Percentiles rank a stretch among this genome's conserved stretches.
Evolutionary conservation across 2,329 filamentous ascomycete species (phyloP).

Genomic region (Colletotrichum kahawae): DNA sequence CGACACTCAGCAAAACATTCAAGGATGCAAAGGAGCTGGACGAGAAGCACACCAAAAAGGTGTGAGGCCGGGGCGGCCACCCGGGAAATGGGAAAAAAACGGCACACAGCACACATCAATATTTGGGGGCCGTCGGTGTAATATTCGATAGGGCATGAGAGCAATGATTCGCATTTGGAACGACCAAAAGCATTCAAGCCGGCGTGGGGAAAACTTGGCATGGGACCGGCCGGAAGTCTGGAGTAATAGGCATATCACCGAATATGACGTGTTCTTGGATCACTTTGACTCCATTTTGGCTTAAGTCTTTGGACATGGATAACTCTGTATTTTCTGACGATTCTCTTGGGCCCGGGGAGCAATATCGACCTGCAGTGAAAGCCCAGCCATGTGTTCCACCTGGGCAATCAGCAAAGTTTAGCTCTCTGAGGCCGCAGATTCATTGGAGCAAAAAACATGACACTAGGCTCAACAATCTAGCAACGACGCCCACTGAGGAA

Average conservation of each 20-base stretch:
- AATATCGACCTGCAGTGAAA: background rate
- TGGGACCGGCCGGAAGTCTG: background rate
- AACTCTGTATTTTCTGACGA: background rate
- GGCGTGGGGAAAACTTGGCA: background rate
- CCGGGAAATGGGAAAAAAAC: background rate
- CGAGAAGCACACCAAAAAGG: background rate
- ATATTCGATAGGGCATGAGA: background rate
- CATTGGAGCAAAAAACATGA: background rate
- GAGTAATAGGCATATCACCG: background rate
- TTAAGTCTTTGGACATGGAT: background rate
- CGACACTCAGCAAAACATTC: slow-evolving; percentile 29
- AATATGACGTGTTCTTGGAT: background rate
- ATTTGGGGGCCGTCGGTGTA: background rate
- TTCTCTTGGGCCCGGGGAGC: background rate
- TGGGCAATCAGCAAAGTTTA: too few relatives aligned
- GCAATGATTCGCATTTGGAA: background rate
- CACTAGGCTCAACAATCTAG: background rate
- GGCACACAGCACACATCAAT: background rate
- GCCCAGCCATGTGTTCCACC: too few relatives aligned
- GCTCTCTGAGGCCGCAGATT: too few relatives aligned
- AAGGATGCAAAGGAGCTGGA: background rate
- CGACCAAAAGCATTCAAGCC: background rate
- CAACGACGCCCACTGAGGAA: background rate
- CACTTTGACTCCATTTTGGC: background rate
- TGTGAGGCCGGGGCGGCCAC: background rate